Evolutionary conservation across 2,329 filamentous ascomycete genomes (phyloP), one percentile per base, ranked within the genome.

Genomic region (Neonectria neomacrospora): DNA sequence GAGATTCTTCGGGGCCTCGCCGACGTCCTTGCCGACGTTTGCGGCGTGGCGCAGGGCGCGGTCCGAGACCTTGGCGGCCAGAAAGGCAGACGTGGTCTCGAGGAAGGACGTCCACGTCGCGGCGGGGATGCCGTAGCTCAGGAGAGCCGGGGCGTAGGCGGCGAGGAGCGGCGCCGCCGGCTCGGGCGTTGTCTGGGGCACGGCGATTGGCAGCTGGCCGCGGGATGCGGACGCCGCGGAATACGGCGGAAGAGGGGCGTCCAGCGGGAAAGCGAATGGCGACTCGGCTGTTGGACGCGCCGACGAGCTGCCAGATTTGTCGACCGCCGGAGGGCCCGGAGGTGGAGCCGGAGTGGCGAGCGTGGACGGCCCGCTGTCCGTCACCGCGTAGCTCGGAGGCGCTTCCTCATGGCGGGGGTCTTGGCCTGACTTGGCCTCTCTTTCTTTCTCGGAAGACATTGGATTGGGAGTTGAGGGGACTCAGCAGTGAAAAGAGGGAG

Each of bases 11-110:
- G 74, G 85, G 64, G 73, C 74, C 12, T 75, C 64, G 54, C 77
- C 71, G 1, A 84, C 51, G 22, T 76, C 68, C 37, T 74, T 74
- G 8, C 74, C 81, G 14, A 81, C 69, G 51, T 83, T 81, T 32
- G 74, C 77, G 1, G 80, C 81, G 62, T 83, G 81, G 30, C 75
- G 76, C 18, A 83, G 61, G 6, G 82, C 81, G 3, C 80, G 77
- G 53, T 81, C 78, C 0, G 80, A 79, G 0, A 83, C 80, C 20
- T 77, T 81, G 53, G 82, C 81, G 0, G 78, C 76, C 6, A 84
- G 75, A 61, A 84, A 84, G 1, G 80, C 82, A 0, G 82, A 84
- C 2, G 82, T 69, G 8, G 82, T 82, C 18, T 75, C 66, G 2
- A 80, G 57, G 16, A 80, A 79, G 0, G 78, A 75, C 9, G 57